Evolutionary conservation across 1,139 yeast genomes (phyloP).

Genomic region (Pichia sp.): DNA sequence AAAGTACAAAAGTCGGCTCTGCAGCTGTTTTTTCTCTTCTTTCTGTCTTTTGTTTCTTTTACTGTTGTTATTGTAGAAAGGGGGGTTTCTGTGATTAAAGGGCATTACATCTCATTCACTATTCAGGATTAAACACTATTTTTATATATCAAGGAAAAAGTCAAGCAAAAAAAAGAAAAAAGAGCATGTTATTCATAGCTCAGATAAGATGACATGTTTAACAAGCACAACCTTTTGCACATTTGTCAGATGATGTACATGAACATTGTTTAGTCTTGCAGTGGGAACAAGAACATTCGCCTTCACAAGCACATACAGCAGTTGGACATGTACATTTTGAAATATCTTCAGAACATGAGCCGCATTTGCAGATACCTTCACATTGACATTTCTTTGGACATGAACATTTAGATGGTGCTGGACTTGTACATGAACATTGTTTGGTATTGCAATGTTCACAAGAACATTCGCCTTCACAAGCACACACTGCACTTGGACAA

Average conservation of each 20-base stretch:
- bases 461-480: conserved; percentile 15
- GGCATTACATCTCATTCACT: too few relatives aligned
- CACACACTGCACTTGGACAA: conserved; percentile 16
- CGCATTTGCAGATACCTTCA: conserved; percentile 10
- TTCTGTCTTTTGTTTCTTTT: too few relatives aligned
- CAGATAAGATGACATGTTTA: not conserved
- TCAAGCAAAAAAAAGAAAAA: too few relatives aligned
- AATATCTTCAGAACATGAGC: conserved; percentile 5
- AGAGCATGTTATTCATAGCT: too few relatives aligned
- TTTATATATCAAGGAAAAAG: too few relatives aligned
- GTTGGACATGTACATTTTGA: conserved; percentile 10
- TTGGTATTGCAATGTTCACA: conserved; percentile 11
- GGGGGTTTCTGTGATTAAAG: too few relatives aligned
- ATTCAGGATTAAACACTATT: too few relatives aligned
- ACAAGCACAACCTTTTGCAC: conserved; percentile 4
- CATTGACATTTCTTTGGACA: conserved; percentile 10
- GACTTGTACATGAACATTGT: conserved; percentile 4
- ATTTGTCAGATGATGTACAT: not conserved
- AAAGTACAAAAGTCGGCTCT: too few relatives aligned
- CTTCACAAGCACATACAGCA: conserved; percentile 10
- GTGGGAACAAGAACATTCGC: conserved; percentile 10
- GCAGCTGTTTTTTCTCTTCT: too few relatives aligned
- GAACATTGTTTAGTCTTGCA: conserved; percentile 1
- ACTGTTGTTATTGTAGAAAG: too few relatives aligned
- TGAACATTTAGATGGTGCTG: conserved; percentile 6